Evolutionary conservation across 139 green algal genomes (phyloP).

Genomic region (Coelastrella sp.): DNA sequence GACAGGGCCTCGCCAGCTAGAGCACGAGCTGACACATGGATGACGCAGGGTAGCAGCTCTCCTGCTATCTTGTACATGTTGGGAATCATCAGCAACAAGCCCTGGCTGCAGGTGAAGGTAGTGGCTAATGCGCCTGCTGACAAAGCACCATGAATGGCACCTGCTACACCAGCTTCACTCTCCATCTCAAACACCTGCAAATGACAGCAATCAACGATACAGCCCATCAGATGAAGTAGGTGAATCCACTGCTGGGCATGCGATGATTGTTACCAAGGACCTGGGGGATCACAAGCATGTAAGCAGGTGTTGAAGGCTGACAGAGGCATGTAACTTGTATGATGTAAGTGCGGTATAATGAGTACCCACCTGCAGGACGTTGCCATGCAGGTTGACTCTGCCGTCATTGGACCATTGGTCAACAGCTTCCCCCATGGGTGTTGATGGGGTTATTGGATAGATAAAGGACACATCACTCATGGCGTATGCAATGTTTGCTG

Average conservation of each 20-base stretch:
- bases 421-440: conserved; percentile 62
- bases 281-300: too few species aligned
- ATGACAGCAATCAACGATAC: background rate
- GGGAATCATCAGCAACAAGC: conserved; percentile 76
- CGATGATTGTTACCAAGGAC: too few species aligned
- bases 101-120: conserved; percentile 75
- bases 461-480: conserved; percentile 70
- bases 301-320: too few species aligned
- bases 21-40: conserved; percentile 67
- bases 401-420: conserved; percentile 63
- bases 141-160: conserved; percentile 69
- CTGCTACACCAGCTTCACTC: conserved; percentile 63
- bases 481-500: conserved; percentile 64
- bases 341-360: background rate
- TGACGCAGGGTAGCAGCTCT: conserved; percentile 70
- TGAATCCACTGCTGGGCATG: background rate
- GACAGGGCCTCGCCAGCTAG: conserved; percentile 66
- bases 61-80: conserved; percentile 78
- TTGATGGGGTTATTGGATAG: conserved; percentile 72
- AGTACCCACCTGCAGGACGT: conserved; percentile 59
- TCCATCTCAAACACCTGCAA: conserved; percentile 69
- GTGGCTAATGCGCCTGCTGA: conserved; percentile 65
- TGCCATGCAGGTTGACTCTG: conserved; percentile 59
- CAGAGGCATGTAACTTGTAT: too few species aligned
- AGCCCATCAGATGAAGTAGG: too few species aligned